Evolutionary conservation across 1,139 yeast species (phyloP).

Genomic region (Groenewaldozyma sp.): DNA sequence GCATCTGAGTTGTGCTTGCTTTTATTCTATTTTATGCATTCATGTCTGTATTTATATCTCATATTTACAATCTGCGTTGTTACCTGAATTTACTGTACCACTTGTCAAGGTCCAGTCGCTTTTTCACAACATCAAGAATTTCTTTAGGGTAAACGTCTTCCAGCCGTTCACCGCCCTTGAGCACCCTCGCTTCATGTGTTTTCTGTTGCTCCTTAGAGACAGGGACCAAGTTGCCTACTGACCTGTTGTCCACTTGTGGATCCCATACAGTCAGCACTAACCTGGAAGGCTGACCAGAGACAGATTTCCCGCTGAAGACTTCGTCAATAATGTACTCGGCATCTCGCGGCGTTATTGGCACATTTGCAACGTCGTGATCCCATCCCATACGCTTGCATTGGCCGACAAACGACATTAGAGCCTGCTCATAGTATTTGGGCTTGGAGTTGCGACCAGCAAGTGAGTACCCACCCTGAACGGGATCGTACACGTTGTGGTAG

Average conservation of each 20-base stretch:
- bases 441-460: conserved; percentile 80
- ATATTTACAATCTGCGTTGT: no score
- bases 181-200: conserved; percentile 62
- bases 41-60: conserved; percentile 1
- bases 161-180: conserved; percentile 53
- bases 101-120: conserved; percentile 63
- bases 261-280: conserved; percentile 80
- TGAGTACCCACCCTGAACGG: conserved; percentile 32
- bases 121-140: conserved; percentile 48
- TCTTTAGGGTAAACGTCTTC: conserved; percentile 57
- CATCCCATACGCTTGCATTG: conserved; percentile 71
- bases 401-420: conserved; percentile 74
- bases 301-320: conserved; percentile 81
- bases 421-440: conserved; percentile 70
- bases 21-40: not conserved
- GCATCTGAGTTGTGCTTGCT: conserved; percentile 42
- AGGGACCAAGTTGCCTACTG: conserved; percentile 61
- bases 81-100: conserved; percentile 36
- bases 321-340: conserved; percentile 85
- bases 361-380: conserved; percentile 34
- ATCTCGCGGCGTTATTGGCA: conserved; percentile 64
- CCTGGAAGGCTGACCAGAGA: conserved; percentile 76
- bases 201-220: conserved; percentile 85
- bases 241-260: conserved; percentile 44
- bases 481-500: conserved; percentile 64